Evolutionary conservation across 805 yeast genomes (phyloP).

Genomic region (Starmerella cellae): DNA sequence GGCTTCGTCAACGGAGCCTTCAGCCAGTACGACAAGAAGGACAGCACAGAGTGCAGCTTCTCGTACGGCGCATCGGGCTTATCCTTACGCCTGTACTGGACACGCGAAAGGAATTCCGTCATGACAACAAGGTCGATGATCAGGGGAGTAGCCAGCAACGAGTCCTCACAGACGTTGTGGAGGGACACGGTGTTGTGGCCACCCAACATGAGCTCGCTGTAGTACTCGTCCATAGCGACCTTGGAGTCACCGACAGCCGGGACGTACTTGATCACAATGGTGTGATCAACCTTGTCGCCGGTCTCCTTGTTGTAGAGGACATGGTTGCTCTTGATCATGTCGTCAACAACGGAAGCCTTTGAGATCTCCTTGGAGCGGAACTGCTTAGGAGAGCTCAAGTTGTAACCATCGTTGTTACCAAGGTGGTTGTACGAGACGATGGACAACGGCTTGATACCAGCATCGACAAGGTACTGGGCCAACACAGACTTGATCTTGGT

Average conservation of each 20-base stretch:
- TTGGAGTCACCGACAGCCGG: conserved; percentile 93
- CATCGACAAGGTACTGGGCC: conserved; percentile 92
- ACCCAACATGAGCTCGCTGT: conserved; percentile 92
- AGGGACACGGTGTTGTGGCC: conserved; percentile 91
- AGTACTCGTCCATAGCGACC: conserved; percentile 97
- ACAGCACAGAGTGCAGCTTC: conserved; percentile 67
- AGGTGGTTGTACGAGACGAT: conserved; percentile 93
- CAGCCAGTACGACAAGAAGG: conserved; percentile 86
- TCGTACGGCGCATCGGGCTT: conserved; percentile 39
- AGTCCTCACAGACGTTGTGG: conserved; percentile 94
- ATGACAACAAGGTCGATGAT: conserved; percentile 82
- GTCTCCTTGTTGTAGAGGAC: conserved; percentile 68
- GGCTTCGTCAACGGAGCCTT: conserved; percentile 91
- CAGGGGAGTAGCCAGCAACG: conserved; percentile 84
- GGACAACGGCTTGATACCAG: conserved; percentile 89
- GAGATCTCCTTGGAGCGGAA: conserved; percentile 93
- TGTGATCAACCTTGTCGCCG: conserved; percentile 76
- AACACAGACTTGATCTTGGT: conserved; percentile 91
- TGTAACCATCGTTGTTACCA: conserved; percentile 93
- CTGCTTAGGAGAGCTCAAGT: conserved; percentile 81
- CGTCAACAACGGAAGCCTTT: conserved; percentile 85
- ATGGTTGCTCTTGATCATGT: conserved; percentile 76
- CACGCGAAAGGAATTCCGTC: conserved; percentile 82
- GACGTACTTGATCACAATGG: conserved; percentile 87
- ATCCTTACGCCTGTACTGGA: conserved; percentile 52